Percentiles rank a stretch among this genome's conserved stretches.
Conservation (phyloP, 306 rosid species). For the Comarum palustre region DNA sequence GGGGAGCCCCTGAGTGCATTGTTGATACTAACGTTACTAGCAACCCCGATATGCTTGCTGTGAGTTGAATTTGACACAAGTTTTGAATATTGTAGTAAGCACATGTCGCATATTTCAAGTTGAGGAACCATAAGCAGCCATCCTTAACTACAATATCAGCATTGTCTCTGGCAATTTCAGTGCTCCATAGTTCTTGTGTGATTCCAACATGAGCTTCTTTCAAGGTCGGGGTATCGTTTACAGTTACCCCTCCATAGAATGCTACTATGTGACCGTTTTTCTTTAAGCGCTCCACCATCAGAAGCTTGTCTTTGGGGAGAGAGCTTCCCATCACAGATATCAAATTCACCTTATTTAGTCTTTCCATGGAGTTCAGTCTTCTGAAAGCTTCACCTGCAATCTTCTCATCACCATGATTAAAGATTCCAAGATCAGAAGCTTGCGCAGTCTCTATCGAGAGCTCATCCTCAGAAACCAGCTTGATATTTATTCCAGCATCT, state of each 20-base stretch:
- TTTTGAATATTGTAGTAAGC: conserved; percentile 47
- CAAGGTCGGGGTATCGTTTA: conserved; percentile 30
- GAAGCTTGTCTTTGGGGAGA: conserved; percentile 39
- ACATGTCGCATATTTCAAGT: conserved; percentile 34
- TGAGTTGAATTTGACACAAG: conserved; percentile 54
- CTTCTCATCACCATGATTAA: background rate
- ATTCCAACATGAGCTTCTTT: conserved; percentile 54
- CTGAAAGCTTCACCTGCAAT: conserved; percentile 34
- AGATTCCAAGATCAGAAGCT: conserved; percentile 46
- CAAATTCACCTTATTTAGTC: conserved; percentile 15
- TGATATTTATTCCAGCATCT: conserved; percentile 30
- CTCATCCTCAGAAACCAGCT: conserved; percentile 55
- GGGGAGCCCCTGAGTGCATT: conserved; percentile 52
- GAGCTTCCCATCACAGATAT: conserved; percentile 44
- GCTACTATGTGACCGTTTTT: conserved; percentile 46
- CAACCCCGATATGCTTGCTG: conserved; percentile 42
- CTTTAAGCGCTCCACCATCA: conserved; percentile 33
- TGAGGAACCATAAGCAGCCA: conserved; percentile 25
- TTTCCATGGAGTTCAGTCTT: conserved; percentile 20
- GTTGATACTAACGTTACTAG: conserved; percentile 37
- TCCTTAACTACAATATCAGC: conserved; percentile 28
- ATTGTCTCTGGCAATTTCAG: conserved; percentile 16
- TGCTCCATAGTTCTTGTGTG: conserved; percentile 11
- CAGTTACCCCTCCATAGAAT: conserved; percentile 39
- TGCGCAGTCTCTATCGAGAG: conserved; percentile 21